A percentile compares a stretch with the other conserved stretches of the same genome.
These are phyloP conservation scores for Thielaviopsis musarum DNA, from an alignment of 2,329 filamentous ascomycete species.

Conservation along the genomic window DNA sequence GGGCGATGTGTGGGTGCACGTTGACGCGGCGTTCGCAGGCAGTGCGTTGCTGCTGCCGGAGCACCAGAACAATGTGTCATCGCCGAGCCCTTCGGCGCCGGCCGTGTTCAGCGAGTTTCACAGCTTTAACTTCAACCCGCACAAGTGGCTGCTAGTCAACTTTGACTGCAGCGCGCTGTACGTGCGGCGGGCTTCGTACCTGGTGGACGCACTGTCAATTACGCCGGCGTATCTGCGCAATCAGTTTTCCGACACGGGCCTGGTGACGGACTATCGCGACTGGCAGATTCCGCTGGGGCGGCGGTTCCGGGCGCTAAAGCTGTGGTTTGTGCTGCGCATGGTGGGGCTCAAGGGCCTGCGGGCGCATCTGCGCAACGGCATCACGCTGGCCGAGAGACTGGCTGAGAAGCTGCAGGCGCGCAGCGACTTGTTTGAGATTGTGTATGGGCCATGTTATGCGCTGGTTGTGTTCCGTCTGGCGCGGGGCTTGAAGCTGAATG, in stretches of 20 bases:
- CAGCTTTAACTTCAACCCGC: slow-evolving; percentile 89
- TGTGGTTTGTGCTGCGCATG: slow-evolving; percentile 82
- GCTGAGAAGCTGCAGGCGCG: slow-evolving; percentile 39
- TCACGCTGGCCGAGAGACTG: slow-evolving; percentile 56
- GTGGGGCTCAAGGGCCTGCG: slow-evolving; percentile 67
- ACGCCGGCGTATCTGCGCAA: slow-evolving; percentile 71
- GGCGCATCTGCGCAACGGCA: slow-evolving; percentile 51
- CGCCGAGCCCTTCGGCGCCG: slow-evolving; percentile 25
- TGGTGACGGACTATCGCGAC: slow-evolving; percentile 89
- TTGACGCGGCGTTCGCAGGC: slow-evolving; percentile 87
- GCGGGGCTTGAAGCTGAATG: slow-evolving; percentile 25
- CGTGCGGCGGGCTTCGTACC: slow-evolving; percentile 54
- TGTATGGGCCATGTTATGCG: slow-evolving; percentile 60
- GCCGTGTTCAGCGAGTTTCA: slow-evolving; percentile 49
- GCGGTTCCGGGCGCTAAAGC: slow-evolving; percentile 74
- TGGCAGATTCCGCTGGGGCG: slow-evolving; percentile 92
- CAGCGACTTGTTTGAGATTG: slow-evolving; percentile 56
- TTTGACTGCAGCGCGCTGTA: slow-evolving; percentile 76
- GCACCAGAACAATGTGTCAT: slow-evolving; percentile 48
- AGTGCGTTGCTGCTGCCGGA: slow-evolving; percentile 69
- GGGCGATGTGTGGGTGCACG: slow-evolving; percentile 68
- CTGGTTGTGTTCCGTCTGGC: slow-evolving; percentile 52
- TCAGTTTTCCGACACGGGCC: slow-evolving; percentile 58
- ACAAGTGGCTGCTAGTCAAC: slow-evolving; percentile 93
- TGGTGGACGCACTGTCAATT: slow-evolving; percentile 66